Conservation (phyloP, 495 filamentous ascomycete species). For the Articulospora tetracladia region DNA sequence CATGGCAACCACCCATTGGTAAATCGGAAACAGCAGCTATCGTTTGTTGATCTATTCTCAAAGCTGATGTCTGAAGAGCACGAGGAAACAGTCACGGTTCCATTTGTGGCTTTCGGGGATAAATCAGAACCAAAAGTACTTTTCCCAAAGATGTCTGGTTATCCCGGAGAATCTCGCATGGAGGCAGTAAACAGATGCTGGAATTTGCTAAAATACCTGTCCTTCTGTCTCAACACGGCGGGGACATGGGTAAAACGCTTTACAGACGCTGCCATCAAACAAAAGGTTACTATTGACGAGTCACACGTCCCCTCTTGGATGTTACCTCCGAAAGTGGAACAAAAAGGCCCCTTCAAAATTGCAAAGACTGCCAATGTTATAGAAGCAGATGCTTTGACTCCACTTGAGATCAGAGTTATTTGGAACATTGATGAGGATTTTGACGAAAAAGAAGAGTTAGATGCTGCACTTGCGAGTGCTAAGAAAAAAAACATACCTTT, state of each 20-base stretch:
- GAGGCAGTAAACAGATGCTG: not conserved
- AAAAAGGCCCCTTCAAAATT: not conserved
- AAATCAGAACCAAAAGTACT: not conserved
- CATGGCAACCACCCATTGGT: not conserved
- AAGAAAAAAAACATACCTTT: not conserved
- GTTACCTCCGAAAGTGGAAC: not conserved
- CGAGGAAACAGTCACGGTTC: not conserved
- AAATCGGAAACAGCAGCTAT: not conserved
- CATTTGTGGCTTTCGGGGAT: not conserved
- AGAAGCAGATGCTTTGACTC: not conserved
- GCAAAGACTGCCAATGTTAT: not conserved
- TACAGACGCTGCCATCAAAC: not conserved
- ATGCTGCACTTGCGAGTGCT: not conserved
- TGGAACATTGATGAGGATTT: not conserved
- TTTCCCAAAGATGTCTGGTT: not conserved
- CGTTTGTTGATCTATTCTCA: not conserved
- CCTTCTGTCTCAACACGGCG: not conserved
- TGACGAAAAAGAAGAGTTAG: not conserved
- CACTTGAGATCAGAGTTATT: not conserved
- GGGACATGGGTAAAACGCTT: not conserved
- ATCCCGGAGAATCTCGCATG: not conserved
- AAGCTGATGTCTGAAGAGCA: not conserved
- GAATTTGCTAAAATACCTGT: not conserved
- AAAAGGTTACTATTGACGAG: not conserved
- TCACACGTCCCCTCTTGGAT: not conserved